A percentile compares a stretch with the other conserved stretches of the same genome.
phyloP scores from a whole-genome alignment of 73 alveolate species.

The Paramecium sexaurelia region DNA sequence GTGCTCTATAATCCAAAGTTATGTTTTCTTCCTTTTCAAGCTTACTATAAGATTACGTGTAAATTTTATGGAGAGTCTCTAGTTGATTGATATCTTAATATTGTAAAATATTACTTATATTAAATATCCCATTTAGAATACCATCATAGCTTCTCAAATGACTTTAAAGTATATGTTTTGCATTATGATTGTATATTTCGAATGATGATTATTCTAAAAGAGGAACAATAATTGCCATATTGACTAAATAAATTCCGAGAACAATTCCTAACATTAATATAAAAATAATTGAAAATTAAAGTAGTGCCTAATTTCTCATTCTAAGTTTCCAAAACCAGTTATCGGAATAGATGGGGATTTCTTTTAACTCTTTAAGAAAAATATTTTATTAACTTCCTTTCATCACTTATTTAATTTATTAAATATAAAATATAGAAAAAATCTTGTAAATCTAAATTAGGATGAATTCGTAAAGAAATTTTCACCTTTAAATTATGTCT shows the following conservation, averaged over 20 bases:
- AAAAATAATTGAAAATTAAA: neutral
- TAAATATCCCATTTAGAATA: neutral
- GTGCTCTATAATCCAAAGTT: conserved; percentile 17
- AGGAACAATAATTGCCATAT: conserved; percentile 7
- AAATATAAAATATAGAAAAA: neutral
- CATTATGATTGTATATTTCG: neutral
- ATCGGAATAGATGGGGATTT: neutral
- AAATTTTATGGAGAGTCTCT: neutral
- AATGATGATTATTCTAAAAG: neutral
- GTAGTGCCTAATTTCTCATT: conserved; percentile 1
- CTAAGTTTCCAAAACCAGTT: conserved; percentile 19
- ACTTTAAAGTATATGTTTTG: neutral
- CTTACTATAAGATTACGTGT: neutral
- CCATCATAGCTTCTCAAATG: conserved; percentile 15
- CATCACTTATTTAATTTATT: neutral
- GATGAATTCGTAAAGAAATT: no score
- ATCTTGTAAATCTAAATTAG: no score
- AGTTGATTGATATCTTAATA: neutral
- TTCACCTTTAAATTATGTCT: no score
- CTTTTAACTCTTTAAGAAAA: neutral
- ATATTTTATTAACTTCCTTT: neutral
- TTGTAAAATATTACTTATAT: neutral
- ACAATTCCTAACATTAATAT: neutral
- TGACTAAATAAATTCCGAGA: conserved; percentile 7
- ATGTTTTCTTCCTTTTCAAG: neutral